Evolutionary conservation across 768 basidiomycete genomes (phyloP).

Genomic region (Guyanaporus albipodus): DNA sequence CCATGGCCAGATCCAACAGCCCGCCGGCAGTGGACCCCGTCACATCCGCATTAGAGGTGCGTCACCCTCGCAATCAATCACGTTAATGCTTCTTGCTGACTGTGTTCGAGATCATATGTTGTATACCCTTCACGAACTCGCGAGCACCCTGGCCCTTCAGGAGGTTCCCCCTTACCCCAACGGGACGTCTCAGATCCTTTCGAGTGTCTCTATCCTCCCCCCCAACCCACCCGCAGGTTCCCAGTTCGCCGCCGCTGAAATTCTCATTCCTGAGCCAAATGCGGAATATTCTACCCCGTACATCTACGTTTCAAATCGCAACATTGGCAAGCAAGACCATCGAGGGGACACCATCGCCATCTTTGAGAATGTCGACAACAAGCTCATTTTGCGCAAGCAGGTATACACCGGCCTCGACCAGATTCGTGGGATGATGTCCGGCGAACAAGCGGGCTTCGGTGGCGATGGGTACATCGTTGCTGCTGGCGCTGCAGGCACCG

Average conservation of each 20-base stretch:
- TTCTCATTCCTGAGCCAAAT: slow-evolving; percentile 53
- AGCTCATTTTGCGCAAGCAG: slow-evolving; percentile 44
- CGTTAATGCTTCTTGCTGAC: neutral
- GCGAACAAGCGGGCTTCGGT: slow-evolving; percentile 37
- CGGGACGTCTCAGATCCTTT: slow-evolving; percentile 48
- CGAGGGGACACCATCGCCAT: slow-evolving; percentile 64
- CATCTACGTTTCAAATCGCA: slow-evolving; percentile 68
- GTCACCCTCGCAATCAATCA: neutral
- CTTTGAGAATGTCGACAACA: slow-evolving; percentile 42
- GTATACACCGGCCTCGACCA: slow-evolving; percentile 62
- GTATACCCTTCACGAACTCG: slow-evolving; percentile 52
- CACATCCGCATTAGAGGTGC: slow-evolving; percentile 40
- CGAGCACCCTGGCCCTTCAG: slow-evolving; percentile 57
- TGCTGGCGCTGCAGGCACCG: slow-evolving; percentile 48
- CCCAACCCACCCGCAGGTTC: slow-evolving; percentile 37
- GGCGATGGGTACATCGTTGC: slow-evolving; percentile 54
- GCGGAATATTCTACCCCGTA: slow-evolving; percentile 45
- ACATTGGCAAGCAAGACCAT: slow-evolving; percentile 47
- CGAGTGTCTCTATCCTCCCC: slow-evolving; percentile 47
- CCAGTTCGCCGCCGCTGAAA: slow-evolving; percentile 53
- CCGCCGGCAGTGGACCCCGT: slow-evolving; percentile 62
- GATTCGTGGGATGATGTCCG: slow-evolving; percentile 64
- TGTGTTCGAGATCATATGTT: slow-evolving; percentile 41
- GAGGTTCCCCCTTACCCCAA: slow-evolving; percentile 43
- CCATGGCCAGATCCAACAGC: slow-evolving; percentile 58